Evolutionary conservation across 768 basidiomycete species (phyloP).

Genomic region (Inosperma sp.): DNA sequence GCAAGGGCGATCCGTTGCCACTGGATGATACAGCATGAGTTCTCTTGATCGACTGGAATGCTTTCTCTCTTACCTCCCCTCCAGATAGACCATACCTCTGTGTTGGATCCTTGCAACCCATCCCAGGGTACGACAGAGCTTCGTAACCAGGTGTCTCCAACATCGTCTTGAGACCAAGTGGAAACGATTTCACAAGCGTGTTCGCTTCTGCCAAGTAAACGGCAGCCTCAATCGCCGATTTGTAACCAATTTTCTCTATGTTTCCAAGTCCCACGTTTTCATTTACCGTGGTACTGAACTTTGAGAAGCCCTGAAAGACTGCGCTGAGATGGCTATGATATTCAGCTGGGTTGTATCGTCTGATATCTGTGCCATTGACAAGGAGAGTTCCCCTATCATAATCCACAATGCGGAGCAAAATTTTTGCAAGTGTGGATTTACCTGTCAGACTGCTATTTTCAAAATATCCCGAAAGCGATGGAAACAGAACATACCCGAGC

Average conservation of each 20-base stretch:
- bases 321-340: no score
- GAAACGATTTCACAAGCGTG: constrained; percentile 58
- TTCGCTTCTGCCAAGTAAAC: no score
- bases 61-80: constrained; percentile 66
- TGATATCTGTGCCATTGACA: no score
- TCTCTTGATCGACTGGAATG: background rate
- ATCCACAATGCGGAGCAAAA: constrained; percentile 78
- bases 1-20: no score
- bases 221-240: constrained; percentile 54
- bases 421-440: constrained; percentile 82
- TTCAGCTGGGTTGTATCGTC: no score
- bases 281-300: constrained; percentile 65
- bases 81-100: no score
- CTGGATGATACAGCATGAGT: constrained; percentile 11
- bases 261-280: constrained; percentile 86
- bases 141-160: constrained; percentile 61
- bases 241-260: constrained; percentile 55
- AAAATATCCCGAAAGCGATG: no score
- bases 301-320: no score
- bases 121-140: no score
- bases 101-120: no score
- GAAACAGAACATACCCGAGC: constrained; percentile 70
- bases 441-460: constrained; percentile 40
- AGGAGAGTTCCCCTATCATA: no score
- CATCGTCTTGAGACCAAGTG: constrained; percentile 71